Evolutionary conservation across 345 rosid genomes (phyloP).

Genomic region (Citrus reticulata): DNA sequence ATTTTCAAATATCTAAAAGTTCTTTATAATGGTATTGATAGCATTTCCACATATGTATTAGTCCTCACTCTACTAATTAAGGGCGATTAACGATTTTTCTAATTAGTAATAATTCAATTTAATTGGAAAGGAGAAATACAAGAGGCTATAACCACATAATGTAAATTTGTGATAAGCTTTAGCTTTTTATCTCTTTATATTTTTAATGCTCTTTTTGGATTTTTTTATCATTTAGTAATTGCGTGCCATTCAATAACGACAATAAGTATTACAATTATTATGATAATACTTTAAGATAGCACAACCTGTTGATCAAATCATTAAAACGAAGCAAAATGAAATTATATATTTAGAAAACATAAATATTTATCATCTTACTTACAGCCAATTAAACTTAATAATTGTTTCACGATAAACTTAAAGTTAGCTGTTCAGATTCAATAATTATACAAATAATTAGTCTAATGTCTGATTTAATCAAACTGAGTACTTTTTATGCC

Average conservation of each 20-base stretch:
- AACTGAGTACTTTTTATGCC: neutral
- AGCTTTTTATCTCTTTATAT: neutral
- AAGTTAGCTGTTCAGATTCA: neutral
- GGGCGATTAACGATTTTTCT: too few species aligned
- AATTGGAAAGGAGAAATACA: too few species aligned
- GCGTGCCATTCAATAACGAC: neutral
- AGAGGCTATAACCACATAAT: too few species aligned
- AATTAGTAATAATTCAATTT: too few species aligned
- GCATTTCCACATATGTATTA: too few species aligned
- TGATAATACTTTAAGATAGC: neutral
- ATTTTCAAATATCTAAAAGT: too few species aligned
- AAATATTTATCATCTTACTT: neutral
- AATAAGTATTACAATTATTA: too few species aligned
- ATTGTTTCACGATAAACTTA: neutral
- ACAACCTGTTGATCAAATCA: neutral
- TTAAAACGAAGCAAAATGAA: neutral
- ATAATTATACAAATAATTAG: neutral
- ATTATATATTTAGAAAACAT: neutral
- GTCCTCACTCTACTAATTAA: too few species aligned
- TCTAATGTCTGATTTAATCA: neutral
- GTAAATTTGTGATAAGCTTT: neutral
- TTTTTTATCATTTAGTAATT: neutral
- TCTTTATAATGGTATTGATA: too few species aligned
- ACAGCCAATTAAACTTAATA: neutral
- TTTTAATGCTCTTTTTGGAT: neutral